phyloP scores from a whole-genome alignment of 176 grass and related monocot species.

The Eleusine coracana region DNA sequence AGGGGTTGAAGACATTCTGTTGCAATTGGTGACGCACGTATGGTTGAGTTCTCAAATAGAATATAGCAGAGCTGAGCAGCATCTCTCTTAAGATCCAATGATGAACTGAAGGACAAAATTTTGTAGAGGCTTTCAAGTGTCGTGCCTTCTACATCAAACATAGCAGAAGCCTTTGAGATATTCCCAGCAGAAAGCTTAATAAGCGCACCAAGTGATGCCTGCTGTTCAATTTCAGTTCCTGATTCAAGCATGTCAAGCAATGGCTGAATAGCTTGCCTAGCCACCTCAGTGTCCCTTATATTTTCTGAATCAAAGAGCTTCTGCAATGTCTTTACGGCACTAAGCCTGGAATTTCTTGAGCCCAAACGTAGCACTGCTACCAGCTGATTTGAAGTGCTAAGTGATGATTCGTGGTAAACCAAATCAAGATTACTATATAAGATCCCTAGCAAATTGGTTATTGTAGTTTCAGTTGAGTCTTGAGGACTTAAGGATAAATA shows the following conservation, averaged over 20 bases:
- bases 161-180: conserved; percentile 73
- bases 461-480: conserved; percentile 86
- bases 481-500: conserved; percentile 98
- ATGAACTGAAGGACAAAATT: conserved; percentile 73
- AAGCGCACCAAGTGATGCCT: conserved; percentile 75
- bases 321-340: conserved; percentile 82
- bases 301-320: conserved; percentile 87
- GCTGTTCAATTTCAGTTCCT: conserved; percentile 94
- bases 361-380: conserved; percentile 86
- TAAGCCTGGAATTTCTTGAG: conserved; percentile 90
- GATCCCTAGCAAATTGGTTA: conserved; percentile 80
- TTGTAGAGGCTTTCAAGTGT: conserved; percentile 91
- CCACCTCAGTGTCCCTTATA: conserved; percentile 94
- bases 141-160: conserved; percentile 81
- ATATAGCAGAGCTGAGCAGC: conserved; percentile 95
- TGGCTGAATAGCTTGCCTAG: conserved; percentile 87
- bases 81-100: conserved; percentile 85
- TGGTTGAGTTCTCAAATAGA: conserved; percentile 80
- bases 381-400: conserved; percentile 90
- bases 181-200: conserved; percentile 84
- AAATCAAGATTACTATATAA: conserved; percentile 88
- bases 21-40: conserved; percentile 68
- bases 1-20: conserved; percentile 82
- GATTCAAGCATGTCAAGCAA: conserved; percentile 92
- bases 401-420: conserved; percentile 80